Percentiles rank a stretch among this genome's conserved stretches.
Conservation (phyloP, 2,329 filamentous ascomycete genomes). For the Fusarium sp. region DNA sequence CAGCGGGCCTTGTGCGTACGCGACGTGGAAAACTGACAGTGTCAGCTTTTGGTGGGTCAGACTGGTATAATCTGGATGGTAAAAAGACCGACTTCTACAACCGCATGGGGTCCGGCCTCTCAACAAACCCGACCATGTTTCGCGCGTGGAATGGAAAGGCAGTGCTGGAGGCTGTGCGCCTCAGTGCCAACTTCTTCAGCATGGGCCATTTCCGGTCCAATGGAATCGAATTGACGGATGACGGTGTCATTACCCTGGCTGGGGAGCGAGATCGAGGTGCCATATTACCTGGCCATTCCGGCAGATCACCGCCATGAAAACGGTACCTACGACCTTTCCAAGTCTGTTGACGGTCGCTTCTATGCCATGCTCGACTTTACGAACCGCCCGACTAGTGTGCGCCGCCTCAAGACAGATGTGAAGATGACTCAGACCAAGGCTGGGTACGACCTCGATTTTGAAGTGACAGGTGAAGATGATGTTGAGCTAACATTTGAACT, state of each 20-base stretch:
- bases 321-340: not conserved
- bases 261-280: not conserved
- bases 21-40: slow-evolving; percentile 21
- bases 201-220: slow-evolving; percentile 32
- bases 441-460: not conserved
- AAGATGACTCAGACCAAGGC: not conserved
- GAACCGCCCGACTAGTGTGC: not conserved
- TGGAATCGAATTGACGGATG: slow-evolving; percentile 7
- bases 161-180: slow-evolving; percentile 16
- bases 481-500: slow-evolving; percentile 26
- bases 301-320: not conserved
- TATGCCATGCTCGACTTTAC: not conserved
- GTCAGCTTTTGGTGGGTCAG: slow-evolving; percentile 27
- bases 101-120: slow-evolving; percentile 27
- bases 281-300: not conserved
- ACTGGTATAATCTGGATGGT: slow-evolving; percentile 24
- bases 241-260: not conserved
- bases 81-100: slow-evolving; percentile 30
- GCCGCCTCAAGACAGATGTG: not conserved
- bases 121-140: slow-evolving; percentile 32
- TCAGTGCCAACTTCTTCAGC: slow-evolving; percentile 28
- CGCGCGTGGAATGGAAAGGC: slow-evolving; percentile 32
- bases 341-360: not conserved
- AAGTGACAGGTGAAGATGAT: slow-evolving; percentile 20
- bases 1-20: not conserved